Base-by-base conservation (phyloP, 164 flowering plant genomes). In the Vitis riparia region DNA sequence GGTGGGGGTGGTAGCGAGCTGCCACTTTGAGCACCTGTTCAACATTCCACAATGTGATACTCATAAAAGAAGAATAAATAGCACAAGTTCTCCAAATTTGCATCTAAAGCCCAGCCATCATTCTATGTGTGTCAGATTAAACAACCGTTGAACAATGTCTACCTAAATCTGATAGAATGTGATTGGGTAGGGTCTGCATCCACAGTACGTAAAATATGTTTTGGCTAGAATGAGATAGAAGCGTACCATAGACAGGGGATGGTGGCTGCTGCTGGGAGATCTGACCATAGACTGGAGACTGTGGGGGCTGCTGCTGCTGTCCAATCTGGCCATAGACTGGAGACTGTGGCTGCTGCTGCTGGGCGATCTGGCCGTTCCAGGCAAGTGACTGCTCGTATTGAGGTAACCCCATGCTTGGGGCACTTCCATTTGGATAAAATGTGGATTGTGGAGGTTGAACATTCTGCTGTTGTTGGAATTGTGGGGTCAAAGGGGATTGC, bases 1-100 rank as follows among this genome's bases (percentile, higher is more conserved):
- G 99, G 99, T 17, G 99, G 98, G 10, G 93, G 93, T 8, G 99
- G 99, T 17, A 95, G 73, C 56, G 94, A 57, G 5, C 81, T 83
- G 67, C 80, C 70, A 63, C 75, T 79, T 72, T 80, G 82, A 58
- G 86, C 67, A 73, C 87, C 91, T 85, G 81, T 49, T 57, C 62
- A 52, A 51, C 57, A 68, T 59, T 52, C 32, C 59, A 65, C 50
- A 59, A 30, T 65, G 67, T 48, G 17, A 23, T 29, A 7, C 3
- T 61, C 23, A 1, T 47, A 9, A 6, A 52, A 13, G 9, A 14
- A 53, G n/a, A 53, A 67, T 10, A 14, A 66, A 53, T 9, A 7
- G 9, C 60, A n/a, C 29, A 55, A 15, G 15, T n/a, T 49, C 27
- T n/a, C 62, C 10, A 48, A 4, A 17, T 66, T 30, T 52, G n/a